Conservation (phyloP, 805 yeast species). For the Peterozyma toletana region DNA sequence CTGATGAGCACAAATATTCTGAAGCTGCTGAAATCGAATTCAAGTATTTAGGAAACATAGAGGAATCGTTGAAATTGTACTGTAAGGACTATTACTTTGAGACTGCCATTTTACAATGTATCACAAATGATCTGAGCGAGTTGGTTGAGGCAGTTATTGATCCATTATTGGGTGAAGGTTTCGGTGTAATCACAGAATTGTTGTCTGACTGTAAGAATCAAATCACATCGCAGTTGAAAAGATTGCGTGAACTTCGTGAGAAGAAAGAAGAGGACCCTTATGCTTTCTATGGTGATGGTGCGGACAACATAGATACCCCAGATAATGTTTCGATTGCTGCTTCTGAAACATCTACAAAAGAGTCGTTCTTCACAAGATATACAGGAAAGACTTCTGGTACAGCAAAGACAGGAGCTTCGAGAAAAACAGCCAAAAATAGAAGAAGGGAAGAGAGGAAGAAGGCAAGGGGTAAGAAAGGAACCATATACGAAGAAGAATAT, state of each 20-base stretch:
- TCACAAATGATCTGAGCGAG: constrained; percentile 32
- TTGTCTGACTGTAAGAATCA: constrained; percentile 92
- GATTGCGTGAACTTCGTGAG: constrained; percentile 77
- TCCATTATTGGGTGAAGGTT: constrained; percentile 76
- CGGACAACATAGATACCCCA: constrained; percentile 62
- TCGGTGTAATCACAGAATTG: constrained; percentile 79
- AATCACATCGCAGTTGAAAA: constrained; percentile 69
- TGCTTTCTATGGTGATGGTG: constrained; percentile 69
- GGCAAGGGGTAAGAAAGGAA: constrained; percentile 97
- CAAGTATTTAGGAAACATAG: constrained; percentile 51
- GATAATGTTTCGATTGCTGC: constrained; percentile 95
- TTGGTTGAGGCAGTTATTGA: constrained; percentile 58
- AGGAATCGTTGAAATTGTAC: constrained; percentile 56
- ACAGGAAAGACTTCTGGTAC: constrained; percentile 96
- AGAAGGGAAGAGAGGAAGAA: constrained; percentile 93
- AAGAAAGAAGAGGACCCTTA: constrained; percentile 83
- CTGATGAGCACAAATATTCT: constrained; percentile 63
- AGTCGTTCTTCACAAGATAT: constrained; percentile 90
- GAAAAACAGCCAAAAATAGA: constrained; percentile 85
- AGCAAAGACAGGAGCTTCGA: constrained; percentile 92
- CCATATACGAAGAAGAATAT: constrained; percentile 95
- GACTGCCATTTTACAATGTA: constrained; percentile 65
- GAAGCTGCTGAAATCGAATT: constrained; percentile 77
- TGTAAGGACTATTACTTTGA: constrained; percentile 73
- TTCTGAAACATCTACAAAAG: constrained; percentile 86